phyloP scores from a whole-genome alignment of 352 stramenopile species.

The Phytophthora uliginosa region DNA sequence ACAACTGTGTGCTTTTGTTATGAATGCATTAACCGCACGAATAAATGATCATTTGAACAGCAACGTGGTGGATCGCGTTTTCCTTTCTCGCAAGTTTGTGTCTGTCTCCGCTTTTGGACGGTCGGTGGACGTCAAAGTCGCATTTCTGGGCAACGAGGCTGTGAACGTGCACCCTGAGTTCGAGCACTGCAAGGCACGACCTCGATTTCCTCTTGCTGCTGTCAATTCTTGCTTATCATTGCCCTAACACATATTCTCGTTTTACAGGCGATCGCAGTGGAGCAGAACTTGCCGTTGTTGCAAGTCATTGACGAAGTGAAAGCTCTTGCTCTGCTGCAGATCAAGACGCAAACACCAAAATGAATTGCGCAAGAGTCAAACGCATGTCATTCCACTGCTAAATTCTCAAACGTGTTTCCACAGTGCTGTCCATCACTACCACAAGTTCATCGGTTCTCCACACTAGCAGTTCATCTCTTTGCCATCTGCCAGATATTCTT shows the following conservation, averaged over 20 bases:
- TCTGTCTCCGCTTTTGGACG: conserved; percentile 53
- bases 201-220: background rate
- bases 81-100: conserved; percentile 65
- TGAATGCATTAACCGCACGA: conserved; percentile 17
- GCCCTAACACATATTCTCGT: background rate
- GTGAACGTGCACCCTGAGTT: conserved; percentile 88
- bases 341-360: conserved; percentile 6
- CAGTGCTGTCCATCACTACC: background rate
- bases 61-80: conserved; percentile 66
- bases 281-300: conserved; percentile 52
- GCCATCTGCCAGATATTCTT: conserved; percentile 48
- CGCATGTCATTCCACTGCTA: background rate
- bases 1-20: conserved; percentile 6
- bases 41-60: conserved; percentile 45
- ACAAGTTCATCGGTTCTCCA: background rate
- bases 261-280: conserved; percentile 52
- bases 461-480: conserved; percentile 40
- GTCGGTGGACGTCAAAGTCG: conserved; percentile 71
- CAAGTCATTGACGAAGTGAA: conserved; percentile 73
- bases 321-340: conserved; percentile 38
- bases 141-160: conserved; percentile 51
- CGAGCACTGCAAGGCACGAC: conserved; percentile 82
- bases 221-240: background rate
- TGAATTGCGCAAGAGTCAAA: background rate
- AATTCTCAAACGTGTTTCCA: background rate